A percentile compares a stretch with the other conserved stretches of the same genome.
phyloP scores from a whole-genome alignment of 495 filamentous ascomycete species.

The Penicillium salamii region DNA sequence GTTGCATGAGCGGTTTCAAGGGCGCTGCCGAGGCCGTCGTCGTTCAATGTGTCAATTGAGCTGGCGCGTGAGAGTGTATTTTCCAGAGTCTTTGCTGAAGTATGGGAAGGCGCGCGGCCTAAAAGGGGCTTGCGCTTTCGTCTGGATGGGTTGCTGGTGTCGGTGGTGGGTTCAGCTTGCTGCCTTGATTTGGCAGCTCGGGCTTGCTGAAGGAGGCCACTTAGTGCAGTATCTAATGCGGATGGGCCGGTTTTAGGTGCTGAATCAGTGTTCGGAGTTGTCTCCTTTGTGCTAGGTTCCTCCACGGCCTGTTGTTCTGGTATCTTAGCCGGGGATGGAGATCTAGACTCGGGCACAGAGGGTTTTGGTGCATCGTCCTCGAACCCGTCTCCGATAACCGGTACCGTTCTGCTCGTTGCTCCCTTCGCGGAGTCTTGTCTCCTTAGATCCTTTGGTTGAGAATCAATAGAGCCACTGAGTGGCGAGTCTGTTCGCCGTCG shows the following conservation, averaged over 20 bases:
- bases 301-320: constrained; percentile 5
- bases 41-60: constrained; percentile 55
- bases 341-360: constrained; percentile 28
- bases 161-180: constrained; percentile 13
- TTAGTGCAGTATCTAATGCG: constrained; percentile 38
- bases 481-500: not conserved
- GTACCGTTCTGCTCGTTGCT: constrained; percentile 5
- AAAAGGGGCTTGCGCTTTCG: constrained; percentile 43
- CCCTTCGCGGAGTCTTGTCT: constrained; percentile 1
- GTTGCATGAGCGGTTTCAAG: constrained; percentile 35
- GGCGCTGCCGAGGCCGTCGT: constrained; percentile 48
- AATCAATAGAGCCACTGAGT: not conserved
- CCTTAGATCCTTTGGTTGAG: not conserved
- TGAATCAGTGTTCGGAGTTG: constrained; percentile 12
- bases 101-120: constrained; percentile 47
- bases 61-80: constrained; percentile 44
- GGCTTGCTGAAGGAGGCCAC: constrained; percentile 40
- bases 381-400: constrained; percentile 20
- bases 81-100: constrained; percentile 28
- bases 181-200: constrained; percentile 36
- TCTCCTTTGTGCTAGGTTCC: constrained; percentile 13
- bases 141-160: constrained; percentile 15
- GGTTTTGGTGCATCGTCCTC: constrained; percentile 27
- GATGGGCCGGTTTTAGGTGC: constrained; percentile 19
- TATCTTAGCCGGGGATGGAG: constrained; percentile 19